These are phyloP conservation scores for Thelonectria rubi DNA, from an alignment of 2,329 filamentous ascomycete species.

Conservation along the genomic window DNA sequence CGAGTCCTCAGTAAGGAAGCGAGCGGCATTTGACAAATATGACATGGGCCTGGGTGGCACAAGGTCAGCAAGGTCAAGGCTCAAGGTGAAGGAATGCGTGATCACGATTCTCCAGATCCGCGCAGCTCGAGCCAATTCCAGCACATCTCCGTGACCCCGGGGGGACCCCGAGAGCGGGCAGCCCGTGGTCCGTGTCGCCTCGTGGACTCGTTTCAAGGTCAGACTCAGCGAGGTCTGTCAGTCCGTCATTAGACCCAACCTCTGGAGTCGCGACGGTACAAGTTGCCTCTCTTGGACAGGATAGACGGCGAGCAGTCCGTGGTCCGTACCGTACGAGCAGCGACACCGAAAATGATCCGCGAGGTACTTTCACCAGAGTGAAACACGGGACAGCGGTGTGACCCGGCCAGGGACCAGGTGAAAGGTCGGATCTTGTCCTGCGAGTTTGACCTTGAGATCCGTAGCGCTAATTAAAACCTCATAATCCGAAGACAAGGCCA, in stretches of 20 bases:
- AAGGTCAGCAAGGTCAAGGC: conserved; percentile 19
- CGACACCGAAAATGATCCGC: not conserved
- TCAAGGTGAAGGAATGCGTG: not conserved
- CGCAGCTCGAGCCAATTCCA: conserved; percentile 9
- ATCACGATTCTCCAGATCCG: conserved; percentile 11
- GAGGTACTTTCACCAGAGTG: conserved; percentile 1
- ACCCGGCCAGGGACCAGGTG: not conserved
- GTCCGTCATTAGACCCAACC: not conserved
- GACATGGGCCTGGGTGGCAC: not conserved
- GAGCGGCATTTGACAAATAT: conserved; percentile 5
- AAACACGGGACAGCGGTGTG: conserved; percentile 6
- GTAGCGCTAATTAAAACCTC: conserved; percentile 15
- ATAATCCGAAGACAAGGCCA: conserved; percentile 7
- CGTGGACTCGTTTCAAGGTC: conserved; percentile 4
- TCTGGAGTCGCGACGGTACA: conserved; percentile 14
- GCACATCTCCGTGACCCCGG: conserved; percentile 16
- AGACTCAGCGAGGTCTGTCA: not conserved
- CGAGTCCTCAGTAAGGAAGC: not conserved
- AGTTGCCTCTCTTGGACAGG: conserved; percentile 12
- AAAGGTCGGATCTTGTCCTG: not conserved
- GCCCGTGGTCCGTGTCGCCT: conserved; percentile 13
- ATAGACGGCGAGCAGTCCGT: conserved; percentile 16
- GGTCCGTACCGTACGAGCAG: not conserved
- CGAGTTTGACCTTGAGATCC: not conserved
- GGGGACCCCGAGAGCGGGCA: not conserved